Evolutionary conservation across 1,284 basidiomycete species (phyloP), one percentile per base, ranked within the genome.

Genomic region (Athelia sp.): DNA sequence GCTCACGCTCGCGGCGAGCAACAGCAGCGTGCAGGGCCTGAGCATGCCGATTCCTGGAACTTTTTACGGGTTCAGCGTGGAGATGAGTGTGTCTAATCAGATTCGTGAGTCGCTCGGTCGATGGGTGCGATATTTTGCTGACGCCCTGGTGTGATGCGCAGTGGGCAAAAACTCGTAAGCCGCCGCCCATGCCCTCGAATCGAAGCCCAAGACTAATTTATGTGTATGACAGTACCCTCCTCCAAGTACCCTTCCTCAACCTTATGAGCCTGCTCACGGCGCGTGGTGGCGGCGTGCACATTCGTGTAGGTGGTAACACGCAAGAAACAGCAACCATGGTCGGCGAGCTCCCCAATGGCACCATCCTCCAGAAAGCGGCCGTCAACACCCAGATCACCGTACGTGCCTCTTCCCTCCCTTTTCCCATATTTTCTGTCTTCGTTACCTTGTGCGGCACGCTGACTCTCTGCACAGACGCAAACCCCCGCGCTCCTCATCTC

Each of bases 281-380:
- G 45, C 77, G 85, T 11, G 73, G 71, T 8, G 87, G 87, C 1
- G 61, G 72, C 4, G 72, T 85, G 4, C 63, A 69, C 40, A 66
- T 90, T 15, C 82, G 88, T 40, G 74, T 90, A 3, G 89, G 88
- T 34, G 89, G 88, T 49, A 90, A 90, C 63, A 84, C 84, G 1
- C 86, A 89, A 58, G 85, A 89, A 52, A 75, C 70, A 22, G 81
- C 82, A 9, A 69, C 69, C 1, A 62, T 82, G 40, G 74, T 79
- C 0, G 65, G 71, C 23, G 68, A 69, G 9, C 66, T 79, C 9
- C 53, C 66, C 0, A 66, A 73, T 48, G 73, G 76, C 2, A 67
- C 65, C 19, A 72, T 76, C 35, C 68, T 84, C 22, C 70, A 73
- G 38, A 83, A 83, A 58, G 71, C 75, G 51, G 58, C 67, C 4